Evolutionary conservation across 1,139 yeast genomes (phyloP).

Genomic region (Suhomyces kunorum): DNA sequence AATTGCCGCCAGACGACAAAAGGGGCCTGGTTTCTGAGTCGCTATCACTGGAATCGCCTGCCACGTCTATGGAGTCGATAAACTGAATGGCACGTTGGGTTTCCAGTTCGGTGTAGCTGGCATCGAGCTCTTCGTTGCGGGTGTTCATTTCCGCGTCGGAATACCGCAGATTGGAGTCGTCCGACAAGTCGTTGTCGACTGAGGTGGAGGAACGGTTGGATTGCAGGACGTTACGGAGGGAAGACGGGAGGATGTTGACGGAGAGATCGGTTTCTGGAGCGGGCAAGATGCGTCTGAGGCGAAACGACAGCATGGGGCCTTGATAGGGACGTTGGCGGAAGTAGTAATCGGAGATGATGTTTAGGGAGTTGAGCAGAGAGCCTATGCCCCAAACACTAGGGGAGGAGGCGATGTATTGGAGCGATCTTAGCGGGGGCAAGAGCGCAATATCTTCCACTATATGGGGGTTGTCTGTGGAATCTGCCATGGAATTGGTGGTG

Average conservation of each 20-base stretch:
- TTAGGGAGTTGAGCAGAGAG: slow-evolving; percentile 17
- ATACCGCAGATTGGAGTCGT: slow-evolving; percentile 7
- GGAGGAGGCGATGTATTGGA: slow-evolving; percentile 6
- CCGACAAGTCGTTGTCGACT: slow-evolving; percentile 3
- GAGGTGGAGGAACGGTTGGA: background rate
- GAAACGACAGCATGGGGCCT: background rate
- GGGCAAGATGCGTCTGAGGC: slow-evolving; percentile 1
- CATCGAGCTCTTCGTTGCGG: slow-evolving; percentile 3
- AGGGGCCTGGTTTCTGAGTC: slow-evolving; percentile 7
- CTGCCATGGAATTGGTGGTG: background rate
- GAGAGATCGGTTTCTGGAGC: slow-evolving; percentile 7
- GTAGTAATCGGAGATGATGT: slow-evolving; percentile 18
- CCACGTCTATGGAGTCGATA: slow-evolving; percentile 13
- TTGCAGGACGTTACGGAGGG: slow-evolving; percentile 2
- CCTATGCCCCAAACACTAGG: slow-evolving; percentile 13
- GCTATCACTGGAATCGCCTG: slow-evolving; percentile 10
- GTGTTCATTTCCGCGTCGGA: slow-evolving; percentile 5
- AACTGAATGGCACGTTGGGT: slow-evolving; percentile 13
- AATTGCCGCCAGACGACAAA: slow-evolving; percentile 3
- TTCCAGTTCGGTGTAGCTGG: slow-evolving; percentile 10
- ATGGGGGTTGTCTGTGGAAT: background rate
- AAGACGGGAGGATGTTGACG: slow-evolving; percentile 8
- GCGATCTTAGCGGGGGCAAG: slow-evolving; percentile 2
- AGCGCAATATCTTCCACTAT: background rate
- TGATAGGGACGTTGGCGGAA: slow-evolving; percentile 11